A percentile compares a stretch with the other conserved stretches of the same genome.
These are phyloP conservation scores for Kalanchoe fedtschenkoi DNA, from an alignment of 164 flowering plant genomes.

Conservation along the genomic window DNA sequence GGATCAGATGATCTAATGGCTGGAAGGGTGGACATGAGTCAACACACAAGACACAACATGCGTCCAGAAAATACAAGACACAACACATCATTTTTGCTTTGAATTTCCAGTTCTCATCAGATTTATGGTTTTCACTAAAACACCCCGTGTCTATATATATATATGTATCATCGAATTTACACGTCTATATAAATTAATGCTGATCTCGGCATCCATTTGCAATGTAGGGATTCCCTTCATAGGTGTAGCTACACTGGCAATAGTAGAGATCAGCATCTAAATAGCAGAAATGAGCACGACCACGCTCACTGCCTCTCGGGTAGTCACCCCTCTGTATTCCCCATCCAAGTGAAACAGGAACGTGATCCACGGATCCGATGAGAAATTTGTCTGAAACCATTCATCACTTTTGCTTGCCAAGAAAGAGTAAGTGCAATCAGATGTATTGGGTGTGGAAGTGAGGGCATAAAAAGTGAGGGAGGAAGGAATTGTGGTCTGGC, in stretches of 20 bases:
- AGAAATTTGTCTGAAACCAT: background rate
- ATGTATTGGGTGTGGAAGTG: background rate
- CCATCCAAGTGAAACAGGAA: background rate
- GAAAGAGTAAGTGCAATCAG: slow-evolving; percentile 1
- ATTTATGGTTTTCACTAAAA: background rate
- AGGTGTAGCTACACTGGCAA: background rate
- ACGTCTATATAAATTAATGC: no score
- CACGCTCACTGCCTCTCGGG: background rate
- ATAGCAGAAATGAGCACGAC: background rate
- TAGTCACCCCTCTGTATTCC: background rate
- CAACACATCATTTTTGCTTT: no score
- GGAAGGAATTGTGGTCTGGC: slow-evolving; percentile 5
- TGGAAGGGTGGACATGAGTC: no score
- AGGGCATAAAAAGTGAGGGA: background rate
- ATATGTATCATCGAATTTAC: no score
- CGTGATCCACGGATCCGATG: background rate
- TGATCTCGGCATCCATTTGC: background rate
- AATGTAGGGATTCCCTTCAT: slow-evolving; percentile 9
- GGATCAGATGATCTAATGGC: no score
- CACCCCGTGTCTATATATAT: no score
- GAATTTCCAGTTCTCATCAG: no score
- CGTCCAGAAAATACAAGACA: no score
- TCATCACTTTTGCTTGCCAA: background rate
- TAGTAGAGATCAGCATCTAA: background rate
- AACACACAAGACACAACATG: no score